Base-by-base conservation (phyloP, 2,329 filamentous ascomycete species). In the Leptographium wingfieldii region DNA sequence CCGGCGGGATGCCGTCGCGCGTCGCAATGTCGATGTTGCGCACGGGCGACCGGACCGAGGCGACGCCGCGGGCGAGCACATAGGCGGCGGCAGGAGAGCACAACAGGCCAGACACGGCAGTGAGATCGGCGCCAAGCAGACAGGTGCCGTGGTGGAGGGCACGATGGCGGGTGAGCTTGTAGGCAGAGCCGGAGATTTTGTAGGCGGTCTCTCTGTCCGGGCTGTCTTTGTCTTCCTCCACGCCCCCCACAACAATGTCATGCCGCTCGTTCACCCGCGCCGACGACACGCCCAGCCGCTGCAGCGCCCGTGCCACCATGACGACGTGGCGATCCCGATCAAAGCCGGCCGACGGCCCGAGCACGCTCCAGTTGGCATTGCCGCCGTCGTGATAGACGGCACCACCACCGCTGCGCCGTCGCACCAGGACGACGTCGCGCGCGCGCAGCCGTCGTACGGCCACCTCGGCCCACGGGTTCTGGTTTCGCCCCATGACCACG, bases 381-480 rank as follows among this genome's bases (percentile, higher is more conserved):
- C 92, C 92, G 51, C 78, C 73, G 71, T 97, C 94, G 72, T 99
- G 94, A 70, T 95, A 97, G 57, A 99, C 94, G 2, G 94, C 85
- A 54, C 94, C 94, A 56, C 94, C 94, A 33, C 94, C 94, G 27
- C 87, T 92, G 57, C 92, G 83, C 22, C 94, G 82, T 14, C 94
- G 85, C 5, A 99, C 89, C 14, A 96, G 83, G 27, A 11, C 43
- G 16, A 43, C 25, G 14, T 22, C 63, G 2, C 11, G 5, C 29
- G 66, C 40, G 63, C 70, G 67, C 10, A 95, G 75, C 1, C 83
- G 76, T 48, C 74, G 74, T 10, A 96, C 79, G 69, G 95, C 89
- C 63, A 90, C 85, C 75, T 99, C 94, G 10, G 90, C 79, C 94
- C 92, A 99, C 59, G 94, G 94, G 71, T 99, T 99, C 75, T 99